Evolutionary conservation across 345 rosid species (phyloP).

Genomic region (Salix viminalis): DNA sequence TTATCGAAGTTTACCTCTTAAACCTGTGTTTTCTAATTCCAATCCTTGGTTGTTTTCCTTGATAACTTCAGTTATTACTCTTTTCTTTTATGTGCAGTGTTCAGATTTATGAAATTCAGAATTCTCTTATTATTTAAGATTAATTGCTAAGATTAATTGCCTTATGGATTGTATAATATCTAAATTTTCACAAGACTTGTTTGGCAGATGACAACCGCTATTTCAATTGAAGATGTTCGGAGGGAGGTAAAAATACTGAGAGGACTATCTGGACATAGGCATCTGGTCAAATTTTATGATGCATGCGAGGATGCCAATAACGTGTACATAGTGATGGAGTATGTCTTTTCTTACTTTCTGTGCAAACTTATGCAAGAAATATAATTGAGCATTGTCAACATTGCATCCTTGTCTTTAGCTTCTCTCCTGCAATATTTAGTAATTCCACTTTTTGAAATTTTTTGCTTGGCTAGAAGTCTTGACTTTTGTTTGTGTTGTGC

Average conservation of each 20-base stretch:
- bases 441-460: not conserved
- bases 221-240: slow-evolving; percentile 88
- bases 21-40: not conserved
- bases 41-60: not conserved
- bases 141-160: slow-evolving; percentile 4
- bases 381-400: slow-evolving; percentile 6
- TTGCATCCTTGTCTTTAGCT: not conserved
- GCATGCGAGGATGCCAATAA: slow-evolving; percentile 75
- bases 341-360: slow-evolving; percentile 41
- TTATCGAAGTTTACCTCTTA: not conserved
- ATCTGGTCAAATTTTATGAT: slow-evolving; percentile 77
- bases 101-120: not conserved
- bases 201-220: slow-evolving; percentile 86
- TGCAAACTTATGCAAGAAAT: slow-evolving; percentile 8
- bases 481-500: not conserved
- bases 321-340: slow-evolving; percentile 93
- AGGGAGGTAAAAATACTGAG: slow-evolving; percentile 86
- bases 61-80: not conserved
- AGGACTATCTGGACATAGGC: slow-evolving; percentile 72
- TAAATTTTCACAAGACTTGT: slow-evolving; percentile 20
- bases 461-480: not conserved
- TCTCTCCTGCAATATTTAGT: not conserved
- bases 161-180: not conserved
- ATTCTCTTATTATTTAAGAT: slow-evolving; percentile 2
- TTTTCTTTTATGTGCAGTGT: not conserved